Evolutionary conservation across 225 moss, liverwort and hornwort genomes (phyloP).

Genomic region (Physcomitrium patens): DNA sequence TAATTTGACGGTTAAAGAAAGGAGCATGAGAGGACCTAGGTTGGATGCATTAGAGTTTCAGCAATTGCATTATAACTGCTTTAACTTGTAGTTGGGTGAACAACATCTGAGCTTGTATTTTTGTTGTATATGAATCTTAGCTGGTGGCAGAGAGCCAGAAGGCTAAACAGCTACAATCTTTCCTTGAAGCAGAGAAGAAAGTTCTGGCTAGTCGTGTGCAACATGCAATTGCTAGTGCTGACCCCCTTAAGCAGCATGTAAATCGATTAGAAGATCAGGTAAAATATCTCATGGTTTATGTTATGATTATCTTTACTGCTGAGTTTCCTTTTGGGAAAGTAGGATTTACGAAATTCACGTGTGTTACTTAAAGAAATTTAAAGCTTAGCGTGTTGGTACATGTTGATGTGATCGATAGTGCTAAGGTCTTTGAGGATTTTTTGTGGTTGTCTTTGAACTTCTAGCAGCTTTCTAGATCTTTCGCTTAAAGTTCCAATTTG

Average conservation of each 20-base stretch:
- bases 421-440: neutral
- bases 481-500: too few species aligned
- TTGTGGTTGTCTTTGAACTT: neutral
- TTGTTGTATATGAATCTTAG: slow-evolving; percentile 45
- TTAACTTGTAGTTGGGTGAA: neutral
- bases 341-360: neutral
- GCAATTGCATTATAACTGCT: slow-evolving; percentile 4
- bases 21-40: neutral
- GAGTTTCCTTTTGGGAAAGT: slow-evolving; percentile 14
- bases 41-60: neutral
- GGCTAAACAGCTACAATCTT: slow-evolving; percentile 88
- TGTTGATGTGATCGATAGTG: neutral
- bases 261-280: slow-evolving; percentile 97
- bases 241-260: slow-evolving; percentile 82
- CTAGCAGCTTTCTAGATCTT: too few species aligned
- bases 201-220: slow-evolving; percentile 85
- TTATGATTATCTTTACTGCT: slow-evolving; percentile 2
- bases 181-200: slow-evolving; percentile 89
- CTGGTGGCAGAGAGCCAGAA: slow-evolving; percentile 97
- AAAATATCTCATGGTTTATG: slow-evolving; percentile 19
- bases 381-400: neutral
- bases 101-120: slow-evolving; percentile 18
- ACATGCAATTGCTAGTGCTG: slow-evolving; percentile 76
- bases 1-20: neutral
- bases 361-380: neutral